Conservation (phyloP, 2,329 filamentous ascomycete genomes). For the Arthrobotrys musiformis region DNA sequence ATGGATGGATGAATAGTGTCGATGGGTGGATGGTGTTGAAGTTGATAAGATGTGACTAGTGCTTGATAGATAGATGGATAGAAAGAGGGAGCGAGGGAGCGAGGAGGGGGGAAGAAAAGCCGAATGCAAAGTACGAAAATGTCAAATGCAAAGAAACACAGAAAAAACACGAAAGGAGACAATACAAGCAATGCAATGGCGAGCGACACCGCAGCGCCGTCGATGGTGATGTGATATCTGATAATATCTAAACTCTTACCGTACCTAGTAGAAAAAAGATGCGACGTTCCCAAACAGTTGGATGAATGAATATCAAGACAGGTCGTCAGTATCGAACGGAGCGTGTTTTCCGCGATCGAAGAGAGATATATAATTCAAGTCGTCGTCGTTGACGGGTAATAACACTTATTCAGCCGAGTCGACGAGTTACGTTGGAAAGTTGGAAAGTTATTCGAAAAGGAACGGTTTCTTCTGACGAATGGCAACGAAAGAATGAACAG, state of each 20-base stretch:
- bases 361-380: neutral
- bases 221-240: neutral
- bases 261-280: conserved; percentile 7
- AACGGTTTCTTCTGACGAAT: conserved; percentile 23
- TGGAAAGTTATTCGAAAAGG: conserved; percentile 17
- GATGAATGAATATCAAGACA: neutral
- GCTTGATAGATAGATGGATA: too few species aligned
- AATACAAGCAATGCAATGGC: conserved; percentile 42
- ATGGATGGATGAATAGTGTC: too few species aligned
- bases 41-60: neutral
- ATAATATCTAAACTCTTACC: conserved; percentile 26
- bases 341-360: conserved; percentile 12
- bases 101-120: neutral
- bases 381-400: conserved; percentile 18
- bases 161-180: conserved; percentile 42
- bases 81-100: too few species aligned
- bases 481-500: conserved; percentile 17
- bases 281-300: neutral
- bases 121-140: neutral
- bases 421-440: conserved; percentile 22
- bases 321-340: conserved; percentile 2
- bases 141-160: neutral
- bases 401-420: conserved; percentile 5
- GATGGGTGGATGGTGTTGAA: neutral
- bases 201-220: conserved; percentile 14